phyloP scores from a whole-genome alignment of 768 basidiomycete genomes.

The Leccinum boreale region DNA sequence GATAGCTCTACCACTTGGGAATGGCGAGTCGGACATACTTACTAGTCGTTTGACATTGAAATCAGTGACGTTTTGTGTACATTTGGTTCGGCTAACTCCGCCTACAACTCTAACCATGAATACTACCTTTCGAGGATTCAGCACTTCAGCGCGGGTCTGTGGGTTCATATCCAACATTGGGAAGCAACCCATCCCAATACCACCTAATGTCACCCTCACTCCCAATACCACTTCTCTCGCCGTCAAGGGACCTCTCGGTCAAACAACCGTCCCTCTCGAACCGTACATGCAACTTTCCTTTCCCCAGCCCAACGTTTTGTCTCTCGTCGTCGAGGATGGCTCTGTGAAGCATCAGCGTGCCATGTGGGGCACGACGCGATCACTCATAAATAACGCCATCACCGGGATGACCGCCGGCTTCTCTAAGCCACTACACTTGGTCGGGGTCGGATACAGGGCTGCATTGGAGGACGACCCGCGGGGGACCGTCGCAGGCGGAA shows the following conservation, averaged over 20 bases:
- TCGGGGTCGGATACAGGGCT: slow-evolving; percentile 93
- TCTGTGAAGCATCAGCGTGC: slow-evolving; percentile 73
- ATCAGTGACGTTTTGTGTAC: neutral
- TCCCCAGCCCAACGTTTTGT: slow-evolving; percentile 31
- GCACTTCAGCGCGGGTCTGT: slow-evolving; percentile 46
- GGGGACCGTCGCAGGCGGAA: slow-evolving; percentile 52
- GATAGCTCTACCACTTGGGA: neutral
- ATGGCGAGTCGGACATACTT: neutral
- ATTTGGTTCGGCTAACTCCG: neutral
- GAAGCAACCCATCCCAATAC: slow-evolving; percentile 57
- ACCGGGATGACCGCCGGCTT: slow-evolving; percentile 88
- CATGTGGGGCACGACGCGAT: slow-evolving; percentile 95
- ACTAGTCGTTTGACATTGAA: neutral
- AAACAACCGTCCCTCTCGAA: slow-evolving; percentile 45
- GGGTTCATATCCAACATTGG: slow-evolving; percentile 57
- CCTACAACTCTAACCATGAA: slow-evolving; percentile 9
- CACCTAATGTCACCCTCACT: slow-evolving; percentile 42
- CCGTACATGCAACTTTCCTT: slow-evolving; percentile 42
- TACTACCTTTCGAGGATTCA: slow-evolving; percentile 39
- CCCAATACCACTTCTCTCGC: slow-evolving; percentile 37
- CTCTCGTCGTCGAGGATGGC: slow-evolving; percentile 52
- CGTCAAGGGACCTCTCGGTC: slow-evolving; percentile 60
- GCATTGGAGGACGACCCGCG: slow-evolving; percentile 79
- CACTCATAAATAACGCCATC: slow-evolving; percentile 87
- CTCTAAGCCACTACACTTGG: slow-evolving; percentile 77